Evolutionary conservation across 1,139 yeast genomes (phyloP), one percentile per base, ranked within the genome.

Genomic region (Nakaseomyces uthaithaninus): DNA sequence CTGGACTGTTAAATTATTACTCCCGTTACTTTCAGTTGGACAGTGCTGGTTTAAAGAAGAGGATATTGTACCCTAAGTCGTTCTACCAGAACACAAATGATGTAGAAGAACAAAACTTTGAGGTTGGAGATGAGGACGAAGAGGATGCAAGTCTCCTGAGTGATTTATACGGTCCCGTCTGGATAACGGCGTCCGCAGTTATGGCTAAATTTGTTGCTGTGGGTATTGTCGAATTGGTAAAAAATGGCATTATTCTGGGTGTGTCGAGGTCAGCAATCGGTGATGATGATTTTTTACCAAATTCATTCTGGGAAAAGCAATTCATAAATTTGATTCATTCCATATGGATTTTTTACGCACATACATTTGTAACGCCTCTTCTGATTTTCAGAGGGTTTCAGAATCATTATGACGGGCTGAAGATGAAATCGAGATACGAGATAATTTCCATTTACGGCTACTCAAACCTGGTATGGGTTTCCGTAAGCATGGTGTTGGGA

Each of bases 161-260:
- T 12, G 63, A 57, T 39, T 38, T 58, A 22, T 58, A 55, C 41
- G 58, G 59, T 11, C 48, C 61, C 2, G 46, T 53, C 4, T 58
- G 63, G 63, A 46, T 57, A 18, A 53, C 59, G 4, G 52, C 54
- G 9, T 45, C 53, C 3, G 53, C 50, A 17, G 46, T 52, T 6
- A 41, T 53, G 42, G 44, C 52, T 5, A 50, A 50, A 33, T 55
- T 53, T 40, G 37, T 52, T 4, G 45, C 49, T 7, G 47, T 45
- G 14, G 47, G 53, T 7, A 41, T 54, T n/a, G 43, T 48, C n/a
- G 38, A 36, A 11, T 33, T 57, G 23, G 14, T 56, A 4, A 38
- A 39, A 14, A 40, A 44, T 23, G 50, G 52, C 31, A 34, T 54
- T 12, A 36, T 52, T 19, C 25, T 36, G 18, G 58, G 58, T 26